Conservation (phyloP, 83 land plant genomes). For the Picea engelmannii region DNA sequence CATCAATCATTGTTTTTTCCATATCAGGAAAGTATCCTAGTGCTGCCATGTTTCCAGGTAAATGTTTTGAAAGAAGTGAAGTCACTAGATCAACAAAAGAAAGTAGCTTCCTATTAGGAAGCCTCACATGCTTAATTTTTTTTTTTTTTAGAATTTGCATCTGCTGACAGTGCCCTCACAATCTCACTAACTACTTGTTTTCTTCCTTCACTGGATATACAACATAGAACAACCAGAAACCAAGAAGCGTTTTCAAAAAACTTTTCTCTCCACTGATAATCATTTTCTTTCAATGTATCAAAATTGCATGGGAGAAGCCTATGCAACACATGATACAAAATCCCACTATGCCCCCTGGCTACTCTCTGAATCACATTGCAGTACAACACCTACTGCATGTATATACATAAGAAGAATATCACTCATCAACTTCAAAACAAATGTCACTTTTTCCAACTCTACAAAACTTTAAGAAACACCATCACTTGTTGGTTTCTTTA, state of each 20-base stretch:
- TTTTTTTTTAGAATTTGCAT: background rate
- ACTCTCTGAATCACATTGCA: conserved; percentile 49
- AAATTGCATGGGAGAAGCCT: conserved; percentile 34
- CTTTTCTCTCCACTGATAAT: conserved; percentile 46
- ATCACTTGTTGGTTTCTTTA: conserved; percentile 32
- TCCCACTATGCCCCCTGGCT: conserved; percentile 50
- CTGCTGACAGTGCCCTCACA: conserved; percentile 31
- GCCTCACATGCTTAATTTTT: background rate
- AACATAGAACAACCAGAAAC: conserved; percentile 47
- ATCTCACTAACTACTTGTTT: conserved; percentile 43
- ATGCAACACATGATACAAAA: conserved; percentile 47
- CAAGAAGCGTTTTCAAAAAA: conserved; percentile 46
- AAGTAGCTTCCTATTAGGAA: conserved; percentile 32
- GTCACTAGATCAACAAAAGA: conserved; percentile 48
- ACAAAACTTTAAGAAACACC: conserved; percentile 34
- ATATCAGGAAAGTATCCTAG: conserved; percentile 47
- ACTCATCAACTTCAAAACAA: conserved; percentile 40
- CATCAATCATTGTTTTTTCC: conserved; percentile 48
- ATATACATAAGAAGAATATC: conserved; percentile 51
- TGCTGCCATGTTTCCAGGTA: conserved; percentile 38
- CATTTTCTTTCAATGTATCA: conserved; percentile 33
- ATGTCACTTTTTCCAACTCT: conserved; percentile 42
- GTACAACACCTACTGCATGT: conserved; percentile 43
- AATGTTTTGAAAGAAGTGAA: conserved; percentile 36
- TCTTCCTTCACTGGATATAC: conserved; percentile 48